A percentile compares a stretch with the other conserved stretches of the same genome.
Evolutionary conservation across 768 basidiomycete species (phyloP).

Genomic region (Pleurotus tuber-regium): DNA sequence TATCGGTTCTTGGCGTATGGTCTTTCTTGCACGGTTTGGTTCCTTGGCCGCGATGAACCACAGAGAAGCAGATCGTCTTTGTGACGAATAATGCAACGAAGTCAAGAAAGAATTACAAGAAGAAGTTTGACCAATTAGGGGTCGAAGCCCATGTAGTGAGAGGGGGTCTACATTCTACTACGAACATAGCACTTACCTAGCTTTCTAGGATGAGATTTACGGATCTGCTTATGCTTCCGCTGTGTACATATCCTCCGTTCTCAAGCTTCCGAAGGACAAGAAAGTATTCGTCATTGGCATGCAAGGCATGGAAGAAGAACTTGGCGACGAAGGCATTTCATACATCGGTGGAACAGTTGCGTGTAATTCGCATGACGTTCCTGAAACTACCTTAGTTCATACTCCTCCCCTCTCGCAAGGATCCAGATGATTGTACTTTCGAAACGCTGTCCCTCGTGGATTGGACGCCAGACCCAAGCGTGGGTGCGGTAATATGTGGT

Average conservation of each 20-base stretch:
- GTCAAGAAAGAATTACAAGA: conserved; percentile 83
- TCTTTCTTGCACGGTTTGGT: neutral
- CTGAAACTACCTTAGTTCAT: neutral
- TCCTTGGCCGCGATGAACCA: neutral
- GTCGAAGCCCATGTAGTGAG: conserved; percentile 82
- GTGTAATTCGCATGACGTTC: conserved; percentile 21
- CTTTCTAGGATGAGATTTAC: conserved; percentile 85
- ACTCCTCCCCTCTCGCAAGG: conserved; percentile 47
- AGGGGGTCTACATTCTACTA: conserved; percentile 13
- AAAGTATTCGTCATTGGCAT: conserved; percentile 96
- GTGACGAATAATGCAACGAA: conserved; percentile 98
- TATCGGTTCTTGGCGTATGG: too few relatives aligned
- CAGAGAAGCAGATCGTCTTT: conserved; percentile 85
- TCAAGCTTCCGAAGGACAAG: conserved; percentile 87
- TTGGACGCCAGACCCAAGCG: conserved; percentile 72
- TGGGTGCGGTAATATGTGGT: conserved; percentile 95
- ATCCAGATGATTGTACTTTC: conserved; percentile 80
- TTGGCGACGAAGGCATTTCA: conserved; percentile 80
- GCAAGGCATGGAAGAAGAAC: conserved; percentile 89
- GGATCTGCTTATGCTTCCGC: conserved; percentile 83
- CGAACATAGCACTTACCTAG: conserved; percentile 2
- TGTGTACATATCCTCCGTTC: conserved; percentile 80
- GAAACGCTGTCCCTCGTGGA: conserved; percentile 62
- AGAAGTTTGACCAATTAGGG: conserved; percentile 88
- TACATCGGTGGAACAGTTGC: conserved; percentile 82